Conservation (phyloP, 352 stramenopile species). For the Thalassiosira livingstoniorum region DNA sequence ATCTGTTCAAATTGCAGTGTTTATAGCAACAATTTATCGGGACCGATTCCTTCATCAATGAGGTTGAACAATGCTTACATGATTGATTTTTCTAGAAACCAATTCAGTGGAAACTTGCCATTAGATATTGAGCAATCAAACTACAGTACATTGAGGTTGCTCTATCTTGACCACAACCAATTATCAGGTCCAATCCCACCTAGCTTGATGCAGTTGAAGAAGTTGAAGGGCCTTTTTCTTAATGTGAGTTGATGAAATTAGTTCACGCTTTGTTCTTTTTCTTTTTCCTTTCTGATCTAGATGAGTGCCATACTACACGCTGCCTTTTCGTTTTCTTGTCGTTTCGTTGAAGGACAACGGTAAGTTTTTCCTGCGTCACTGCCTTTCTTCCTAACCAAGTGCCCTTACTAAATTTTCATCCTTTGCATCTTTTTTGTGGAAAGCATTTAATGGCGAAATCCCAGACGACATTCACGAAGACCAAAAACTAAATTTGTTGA, state of each 20-base stretch:
- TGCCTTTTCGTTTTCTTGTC: conserved; percentile 15
- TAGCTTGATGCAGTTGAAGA: conserved; percentile 59
- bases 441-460: conserved; percentile 45
- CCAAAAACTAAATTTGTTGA: conserved; percentile 51
- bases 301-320: not conserved
- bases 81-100: conserved; percentile 61
- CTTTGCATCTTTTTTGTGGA: not conserved
- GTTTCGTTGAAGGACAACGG: conserved; percentile 64
- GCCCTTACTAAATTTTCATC: conserved; percentile 15
- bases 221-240: conserved; percentile 60
- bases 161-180: conserved; percentile 75
- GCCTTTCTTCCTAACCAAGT: conserved; percentile 7
- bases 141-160: conserved; percentile 61
- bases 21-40: conserved; percentile 54
- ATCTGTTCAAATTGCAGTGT: conserved; percentile 42
- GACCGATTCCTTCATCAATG: conserved; percentile 44
- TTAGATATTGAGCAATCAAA: conserved; percentile 51
- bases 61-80: conserved; percentile 45
- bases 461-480: conserved; percentile 39
- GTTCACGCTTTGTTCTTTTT: not conserved
- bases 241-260: conserved; percentile 26
- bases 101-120: conserved; percentile 57
- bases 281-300: not conserved
- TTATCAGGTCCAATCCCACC: conserved; percentile 68
- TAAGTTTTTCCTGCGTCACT: conserved; percentile 29